Evolutionary conservation across 2,329 filamentous ascomycete species (phyloP), one percentile per base, ranked within the genome.

Genomic region (Septoria linicola): DNA sequence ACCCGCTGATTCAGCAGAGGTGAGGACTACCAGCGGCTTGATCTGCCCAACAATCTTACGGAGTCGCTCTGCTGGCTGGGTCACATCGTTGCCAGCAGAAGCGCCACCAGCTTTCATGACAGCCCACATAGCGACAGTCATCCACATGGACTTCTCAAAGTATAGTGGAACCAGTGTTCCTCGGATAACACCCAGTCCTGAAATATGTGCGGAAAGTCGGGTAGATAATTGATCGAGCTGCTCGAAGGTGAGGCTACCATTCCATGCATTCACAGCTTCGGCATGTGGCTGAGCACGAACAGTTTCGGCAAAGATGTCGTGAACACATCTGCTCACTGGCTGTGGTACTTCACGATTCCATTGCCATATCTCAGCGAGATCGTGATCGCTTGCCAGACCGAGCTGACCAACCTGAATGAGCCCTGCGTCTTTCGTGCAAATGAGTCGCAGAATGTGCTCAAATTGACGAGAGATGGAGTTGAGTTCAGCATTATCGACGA

Each of bases 71-170:
- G 46, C 20, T 10, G 64, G 64, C 10, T 58, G 57, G 2, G 56
- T 54, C 10, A 60, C 55, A 41, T 68, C 66, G 41, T 66, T 59
- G 4, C 59, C 49, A 10, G 62, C 59, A 31, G 60, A 62, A 11
- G 60, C 59, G 10, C 47, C 62, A 27, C 66, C 65, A 13, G 61
- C 63, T 51, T 67, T 66, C 59, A 68, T 60, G 4, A 55, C 50
- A 25, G 55, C 66, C 35, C 61, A 49, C 27, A 62, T 55, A 23
- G 52, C 58, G 11, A 67, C 62, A 20, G 55, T 50, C 19, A 54
- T 55, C 59, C 59, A 63, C 36, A 44, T 41, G 11, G 61, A 63
- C 40, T 67, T 67, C 43, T 67, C 63, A 39, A 65, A 63, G 44
- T 51, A 57, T 10, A 63, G 25, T 8, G 63, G 58, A 1, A 66